These are phyloP conservation scores for Saccharomycopsis synnaedendra DNA, from an alignment of 805 yeast genomes.

Conservation along the genomic window DNA sequence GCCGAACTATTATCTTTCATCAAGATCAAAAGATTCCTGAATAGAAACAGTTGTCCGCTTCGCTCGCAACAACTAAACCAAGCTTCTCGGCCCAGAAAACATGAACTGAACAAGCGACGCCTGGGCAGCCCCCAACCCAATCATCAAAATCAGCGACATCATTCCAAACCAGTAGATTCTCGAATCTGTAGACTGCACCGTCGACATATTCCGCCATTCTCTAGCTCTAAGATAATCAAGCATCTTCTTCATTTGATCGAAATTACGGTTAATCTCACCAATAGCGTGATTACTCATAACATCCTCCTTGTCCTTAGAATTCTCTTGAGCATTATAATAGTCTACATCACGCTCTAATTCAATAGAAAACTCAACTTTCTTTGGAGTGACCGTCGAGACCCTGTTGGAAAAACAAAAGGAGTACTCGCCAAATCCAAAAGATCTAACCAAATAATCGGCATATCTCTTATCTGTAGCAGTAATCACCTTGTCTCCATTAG, in stretches of 20 bases:
- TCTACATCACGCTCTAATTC: constrained; percentile 34
- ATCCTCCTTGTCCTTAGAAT: constrained; percentile 32
- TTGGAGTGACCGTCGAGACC: constrained; percentile 49
- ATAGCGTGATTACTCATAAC: constrained; percentile 42
- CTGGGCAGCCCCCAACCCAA: constrained; percentile 66
- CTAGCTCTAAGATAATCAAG: constrained; percentile 88
- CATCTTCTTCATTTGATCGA: constrained; percentile 45
- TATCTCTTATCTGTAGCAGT: constrained; percentile 48
- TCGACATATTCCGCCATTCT: constrained; percentile 92
- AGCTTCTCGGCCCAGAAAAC: constrained; percentile 29
- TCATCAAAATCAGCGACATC: constrained; percentile 60
- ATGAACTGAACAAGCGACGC: constrained; percentile 75
- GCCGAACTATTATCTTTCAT: too few relatives aligned
- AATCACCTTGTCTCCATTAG: constrained; percentile 36
- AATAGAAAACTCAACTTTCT: constrained; percentile 53
- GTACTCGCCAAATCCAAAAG: constrained; percentile 49
- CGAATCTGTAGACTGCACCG: constrained; percentile 69
- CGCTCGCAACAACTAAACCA: constrained; percentile 16
- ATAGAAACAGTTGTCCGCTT: too few relatives aligned
- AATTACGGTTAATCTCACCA: constrained; percentile 45
- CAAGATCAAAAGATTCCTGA: too few relatives aligned
- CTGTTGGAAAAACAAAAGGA: constrained; percentile 56
- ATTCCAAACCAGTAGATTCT: constrained; percentile 71
- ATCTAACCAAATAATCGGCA: constrained; percentile 49
- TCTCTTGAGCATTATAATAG: constrained; percentile 23